Percentiles rank a stretch among this genome's conserved stretches.
Conservation (phyloP, 306 rosid genomes). For the Quercus robur region DNA sequence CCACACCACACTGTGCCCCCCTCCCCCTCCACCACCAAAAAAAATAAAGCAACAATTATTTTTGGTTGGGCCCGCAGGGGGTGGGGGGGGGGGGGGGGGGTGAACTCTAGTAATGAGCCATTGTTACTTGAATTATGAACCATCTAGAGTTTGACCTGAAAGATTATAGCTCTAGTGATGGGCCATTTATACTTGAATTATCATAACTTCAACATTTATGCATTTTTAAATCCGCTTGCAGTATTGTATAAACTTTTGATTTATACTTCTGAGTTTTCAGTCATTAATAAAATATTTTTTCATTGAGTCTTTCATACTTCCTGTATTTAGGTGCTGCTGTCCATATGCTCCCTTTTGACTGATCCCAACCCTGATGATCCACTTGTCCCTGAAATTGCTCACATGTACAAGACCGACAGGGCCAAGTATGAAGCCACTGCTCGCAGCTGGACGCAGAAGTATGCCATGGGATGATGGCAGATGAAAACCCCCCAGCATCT, state of each 20-base stretch:
- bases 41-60: too few species aligned
- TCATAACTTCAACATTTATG: neutral
- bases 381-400: constrained; percentile 86
- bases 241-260: neutral
- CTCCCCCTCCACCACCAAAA: too few species aligned
- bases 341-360: constrained; percentile 82
- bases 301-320: neutral
- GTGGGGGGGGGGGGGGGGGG: too few species aligned
- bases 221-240: neutral
- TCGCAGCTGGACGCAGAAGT: constrained; percentile 93
- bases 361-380: constrained; percentile 93
- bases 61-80: too few species aligned
- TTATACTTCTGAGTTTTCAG: neutral
- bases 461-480: constrained; percentile 71
- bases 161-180: neutral
- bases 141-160: neutral
- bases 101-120: too few species aligned
- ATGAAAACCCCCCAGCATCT: constrained; percentile 5
- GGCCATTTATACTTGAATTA: neutral
- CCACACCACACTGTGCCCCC: too few species aligned
- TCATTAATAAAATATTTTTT: neutral
- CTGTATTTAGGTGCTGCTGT: constrained; percentile 64
- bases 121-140: neutral
- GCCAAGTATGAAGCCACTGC: constrained; percentile 87
- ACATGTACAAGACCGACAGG: constrained; percentile 87